These are phyloP conservation scores for Leccinum broughii DNA, from an alignment of 768 basidiomycete species.

Conservation along the genomic window DNA sequence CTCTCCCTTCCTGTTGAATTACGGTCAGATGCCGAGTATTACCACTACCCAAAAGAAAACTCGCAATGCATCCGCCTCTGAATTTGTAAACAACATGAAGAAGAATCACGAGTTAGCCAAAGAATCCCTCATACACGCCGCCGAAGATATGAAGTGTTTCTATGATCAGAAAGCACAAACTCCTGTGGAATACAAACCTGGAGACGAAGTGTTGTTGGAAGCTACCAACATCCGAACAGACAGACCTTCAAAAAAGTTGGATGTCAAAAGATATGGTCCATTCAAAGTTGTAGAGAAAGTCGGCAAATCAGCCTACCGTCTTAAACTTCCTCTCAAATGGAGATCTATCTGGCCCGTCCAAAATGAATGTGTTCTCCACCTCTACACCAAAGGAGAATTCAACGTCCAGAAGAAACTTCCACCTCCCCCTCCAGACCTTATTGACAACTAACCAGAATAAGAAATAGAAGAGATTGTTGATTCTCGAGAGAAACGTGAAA, in stretches of 20 bases:
- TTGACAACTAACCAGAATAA: background rate
- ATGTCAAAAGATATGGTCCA: background rate
- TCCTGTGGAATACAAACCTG: too few relatives aligned
- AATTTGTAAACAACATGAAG: background rate
- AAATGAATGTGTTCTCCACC: background rate
- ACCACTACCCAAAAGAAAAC: too few relatives aligned
- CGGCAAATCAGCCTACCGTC: rapidly evolving
- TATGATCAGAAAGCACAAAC: background rate
- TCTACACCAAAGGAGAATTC: background rate
- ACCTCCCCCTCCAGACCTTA: background rate
- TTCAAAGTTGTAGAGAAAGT: background rate
- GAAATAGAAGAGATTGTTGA: background rate
- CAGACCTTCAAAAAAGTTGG: background rate
- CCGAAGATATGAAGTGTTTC: background rate
- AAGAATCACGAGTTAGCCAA: background rate
- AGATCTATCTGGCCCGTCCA: background rate
- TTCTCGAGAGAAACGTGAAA: background rate
- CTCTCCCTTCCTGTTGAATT: background rate
- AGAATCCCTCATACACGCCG: background rate
- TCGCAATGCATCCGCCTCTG: rapidly evolving
- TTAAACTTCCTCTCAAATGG: background rate
- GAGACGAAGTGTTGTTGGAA: background rate
- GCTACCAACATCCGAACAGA: background rate
- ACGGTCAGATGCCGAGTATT: background rate
- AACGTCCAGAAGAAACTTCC: background rate